A percentile compares a stretch with the other conserved stretches of the same genome.
phyloP scores from a whole-genome alignment of 116 monocot species.

The Dioscorea cayenensis region DNA sequence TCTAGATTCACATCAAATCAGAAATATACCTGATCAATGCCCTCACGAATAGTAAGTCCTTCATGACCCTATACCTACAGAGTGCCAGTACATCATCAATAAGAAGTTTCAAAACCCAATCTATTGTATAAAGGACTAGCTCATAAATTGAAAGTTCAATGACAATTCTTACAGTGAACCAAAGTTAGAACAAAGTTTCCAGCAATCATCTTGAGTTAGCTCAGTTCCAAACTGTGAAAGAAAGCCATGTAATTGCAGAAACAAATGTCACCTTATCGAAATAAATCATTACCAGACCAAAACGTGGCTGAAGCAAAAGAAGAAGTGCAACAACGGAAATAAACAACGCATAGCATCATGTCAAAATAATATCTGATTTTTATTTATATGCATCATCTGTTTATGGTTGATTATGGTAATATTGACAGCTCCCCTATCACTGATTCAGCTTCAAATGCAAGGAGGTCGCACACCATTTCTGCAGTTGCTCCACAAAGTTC shows the following conservation, averaged over 20 bases:
- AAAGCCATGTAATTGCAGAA: not conserved
- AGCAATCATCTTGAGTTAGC: constrained; percentile 81
- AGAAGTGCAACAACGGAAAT: not conserved
- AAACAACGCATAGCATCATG: not conserved
- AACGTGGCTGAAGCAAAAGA: too few species aligned
- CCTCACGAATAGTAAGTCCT: constrained; percentile 87
- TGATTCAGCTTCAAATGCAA: constrained; percentile 71
- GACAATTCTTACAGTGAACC: constrained; percentile 65
- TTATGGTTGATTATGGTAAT: constrained; percentile 95
- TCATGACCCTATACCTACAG: constrained; percentile 90
- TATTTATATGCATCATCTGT: constrained; percentile 34
- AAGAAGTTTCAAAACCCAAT: not conserved
- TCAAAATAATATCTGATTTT: not conserved
- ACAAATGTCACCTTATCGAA: not conserved
- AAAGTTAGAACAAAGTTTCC: constrained; percentile 93
- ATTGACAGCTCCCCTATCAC: constrained; percentile 92
- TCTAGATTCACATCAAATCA: not conserved
- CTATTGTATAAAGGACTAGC: not conserved
- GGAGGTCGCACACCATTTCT: constrained; percentile 93
- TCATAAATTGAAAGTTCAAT: not conserved
- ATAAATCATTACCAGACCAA: not conserved
- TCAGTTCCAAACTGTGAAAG: constrained; percentile 89
- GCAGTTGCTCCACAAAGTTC: constrained; percentile 92
- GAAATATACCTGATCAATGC: constrained; percentile 67
- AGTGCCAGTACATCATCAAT: not conserved